Conservation (phyloP, 768 basidiomycete genomes). For the Exidia glandulosa region DNA sequence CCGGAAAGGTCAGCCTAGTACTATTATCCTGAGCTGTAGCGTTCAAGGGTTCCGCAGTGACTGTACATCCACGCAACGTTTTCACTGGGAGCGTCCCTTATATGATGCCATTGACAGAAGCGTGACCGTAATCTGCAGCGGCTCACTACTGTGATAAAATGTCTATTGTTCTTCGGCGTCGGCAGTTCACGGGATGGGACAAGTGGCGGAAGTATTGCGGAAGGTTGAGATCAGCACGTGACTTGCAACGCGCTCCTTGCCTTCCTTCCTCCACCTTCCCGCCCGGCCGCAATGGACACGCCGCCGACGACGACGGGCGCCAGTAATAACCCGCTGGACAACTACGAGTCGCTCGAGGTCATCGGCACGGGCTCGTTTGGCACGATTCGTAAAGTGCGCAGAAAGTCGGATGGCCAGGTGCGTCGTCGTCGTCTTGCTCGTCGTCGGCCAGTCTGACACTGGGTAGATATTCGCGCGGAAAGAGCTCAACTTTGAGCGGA, state of each 20-base stretch:
- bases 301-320: neutral
- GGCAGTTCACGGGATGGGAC: no score
- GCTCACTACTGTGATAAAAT: no score
- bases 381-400: constrained; percentile 86
- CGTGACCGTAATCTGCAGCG: no score
- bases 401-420: constrained; percentile 75
- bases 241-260: neutral
- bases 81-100: no score
- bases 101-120: no score
- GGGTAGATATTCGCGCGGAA: constrained; percentile 75
- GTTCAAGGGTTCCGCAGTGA: no score
- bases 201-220: no score
- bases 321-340: constrained; percentile 37
- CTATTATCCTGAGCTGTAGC: no score
- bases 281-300: neutral
- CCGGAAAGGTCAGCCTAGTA: no score
- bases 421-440: constrained; percentile 20
- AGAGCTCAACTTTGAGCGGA: constrained; percentile 94
- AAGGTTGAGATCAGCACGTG: neutral
- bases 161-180: no score
- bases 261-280: neutral
- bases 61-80: no score
- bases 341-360: constrained; percentile 79
- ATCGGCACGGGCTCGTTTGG: constrained; percentile 98
- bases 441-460: neutral